Percentiles rank a stretch among this genome's conserved stretches.
phyloP scores from a whole-genome alignment of 345 rosid genomes.

The Alliaria petiolata region DNA sequence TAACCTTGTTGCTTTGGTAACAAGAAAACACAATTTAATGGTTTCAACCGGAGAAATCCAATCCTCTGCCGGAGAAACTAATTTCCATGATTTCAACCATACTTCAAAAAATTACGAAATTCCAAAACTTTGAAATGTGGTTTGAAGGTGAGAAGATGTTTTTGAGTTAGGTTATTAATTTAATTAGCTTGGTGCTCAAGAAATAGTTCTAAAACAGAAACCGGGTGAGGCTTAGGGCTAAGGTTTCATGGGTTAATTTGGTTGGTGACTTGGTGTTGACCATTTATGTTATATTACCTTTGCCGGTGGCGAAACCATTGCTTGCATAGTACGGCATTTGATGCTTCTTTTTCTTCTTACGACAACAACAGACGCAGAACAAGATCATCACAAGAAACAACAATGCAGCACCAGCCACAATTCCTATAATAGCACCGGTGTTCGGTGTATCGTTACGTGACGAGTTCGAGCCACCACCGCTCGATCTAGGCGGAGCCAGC shows the following conservation, averaged over 20 bases:
- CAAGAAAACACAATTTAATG: not conserved
- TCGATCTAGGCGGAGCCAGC: conserved; percentile 30
- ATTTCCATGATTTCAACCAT: not conserved
- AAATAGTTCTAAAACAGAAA: not conserved
- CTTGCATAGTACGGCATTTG: conserved; percentile 30
- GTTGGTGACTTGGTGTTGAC: not conserved
- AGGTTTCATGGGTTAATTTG: not conserved
- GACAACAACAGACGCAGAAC: conserved; percentile 38
- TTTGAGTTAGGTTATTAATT: not conserved
- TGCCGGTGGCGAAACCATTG: conserved; percentile 13
- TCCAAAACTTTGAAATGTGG: not conserved
- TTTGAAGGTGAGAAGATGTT: not conserved
- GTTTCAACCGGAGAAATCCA: not conserved
- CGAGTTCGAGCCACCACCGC: conserved; percentile 25
- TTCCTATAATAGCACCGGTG: conserved; percentile 33
- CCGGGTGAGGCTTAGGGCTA: not conserved
- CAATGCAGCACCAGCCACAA: conserved; percentile 42
- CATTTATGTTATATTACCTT: not conserved
- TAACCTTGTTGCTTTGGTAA: conserved; percentile 13
- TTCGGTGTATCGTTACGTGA: not conserved
- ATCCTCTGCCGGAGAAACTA: not conserved
- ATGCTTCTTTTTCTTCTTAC: conserved; percentile 44
- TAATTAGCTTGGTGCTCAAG: conserved; percentile 1
- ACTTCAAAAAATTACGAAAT: not conserved
- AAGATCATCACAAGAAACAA: conserved; percentile 40